A percentile compares a stretch with the other conserved stretches of the same genome.
phyloP scores from a whole-genome alignment of 495 filamentous ascomycete genomes.

The Trichocladium uniseriatum region DNA sequence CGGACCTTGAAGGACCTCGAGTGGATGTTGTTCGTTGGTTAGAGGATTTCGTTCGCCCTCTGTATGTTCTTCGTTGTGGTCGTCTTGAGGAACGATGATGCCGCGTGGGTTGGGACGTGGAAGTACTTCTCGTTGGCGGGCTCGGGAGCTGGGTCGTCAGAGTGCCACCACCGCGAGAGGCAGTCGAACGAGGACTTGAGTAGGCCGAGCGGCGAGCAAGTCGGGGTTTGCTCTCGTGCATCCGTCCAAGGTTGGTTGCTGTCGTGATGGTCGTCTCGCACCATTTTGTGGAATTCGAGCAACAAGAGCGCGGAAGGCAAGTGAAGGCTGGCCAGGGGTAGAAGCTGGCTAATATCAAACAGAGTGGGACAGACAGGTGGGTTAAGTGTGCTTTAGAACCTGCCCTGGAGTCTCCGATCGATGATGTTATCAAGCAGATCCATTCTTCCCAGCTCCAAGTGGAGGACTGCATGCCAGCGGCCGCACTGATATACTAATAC shows the following conservation, averaged over 20 bases:
- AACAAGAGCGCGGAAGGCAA: too few relatives aligned
- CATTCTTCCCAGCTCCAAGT: too few relatives aligned
- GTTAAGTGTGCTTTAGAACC: too few relatives aligned
- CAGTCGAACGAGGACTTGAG: slow-evolving; percentile 9
- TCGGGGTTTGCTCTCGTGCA: background rate
- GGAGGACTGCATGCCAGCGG: too few relatives aligned
- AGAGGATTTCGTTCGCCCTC: slow-evolving; percentile 24
- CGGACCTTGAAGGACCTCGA: too few relatives aligned
- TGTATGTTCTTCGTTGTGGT: slow-evolving; percentile 31
- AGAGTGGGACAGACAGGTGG: too few relatives aligned
- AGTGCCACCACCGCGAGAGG: slow-evolving; percentile 6
- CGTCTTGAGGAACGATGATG: slow-evolving; percentile 32
- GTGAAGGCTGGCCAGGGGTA: too few relatives aligned
- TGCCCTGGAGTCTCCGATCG: too few relatives aligned
- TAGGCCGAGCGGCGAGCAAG: slow-evolving; percentile 15
- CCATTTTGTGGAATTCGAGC: slow-evolving; percentile 2
- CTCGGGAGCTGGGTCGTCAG: background rate
- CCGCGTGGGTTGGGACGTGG: slow-evolving; percentile 35
- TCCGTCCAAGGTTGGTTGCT: background rate
- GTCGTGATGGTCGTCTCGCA: background rate
- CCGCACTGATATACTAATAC: too few relatives aligned
- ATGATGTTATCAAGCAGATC: too few relatives aligned
- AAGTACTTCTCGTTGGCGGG: slow-evolving; percentile 22
- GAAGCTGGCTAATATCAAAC: too few relatives aligned
- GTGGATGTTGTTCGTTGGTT: background rate